Evolutionary conservation across 305 asterid genomes (phyloP).

Genomic region (Ilex paraguariensis): DNA sequence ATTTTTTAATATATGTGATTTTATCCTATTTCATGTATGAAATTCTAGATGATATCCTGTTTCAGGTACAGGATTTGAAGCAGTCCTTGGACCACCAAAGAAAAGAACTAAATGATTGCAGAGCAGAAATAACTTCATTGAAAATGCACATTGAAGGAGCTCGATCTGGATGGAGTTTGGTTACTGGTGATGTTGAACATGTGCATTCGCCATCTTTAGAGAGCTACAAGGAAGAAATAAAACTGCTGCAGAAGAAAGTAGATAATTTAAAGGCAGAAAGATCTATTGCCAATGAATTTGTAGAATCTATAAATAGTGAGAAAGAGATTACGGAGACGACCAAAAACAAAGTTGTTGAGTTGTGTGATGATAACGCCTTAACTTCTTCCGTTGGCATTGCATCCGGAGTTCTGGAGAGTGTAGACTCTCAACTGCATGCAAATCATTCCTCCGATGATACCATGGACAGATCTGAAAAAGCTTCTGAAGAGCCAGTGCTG

Average conservation of each 20-base stretch:
- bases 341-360: slow-evolving; percentile 27
- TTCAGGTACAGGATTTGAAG: slow-evolving; percentile 81
- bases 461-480: slow-evolving; percentile 27
- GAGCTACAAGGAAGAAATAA: slow-evolving; percentile 32
- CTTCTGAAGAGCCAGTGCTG: not conserved
- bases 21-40: slow-evolving; percentile 17
- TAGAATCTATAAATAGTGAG: slow-evolving; percentile 24
- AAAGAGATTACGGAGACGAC: slow-evolving; percentile 20
- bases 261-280: slow-evolving; percentile 34
- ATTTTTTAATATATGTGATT: not conserved
- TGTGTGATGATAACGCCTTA: slow-evolving; percentile 26
- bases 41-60: slow-evolving; percentile 16
- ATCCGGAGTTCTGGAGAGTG: slow-evolving; percentile 27
- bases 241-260: slow-evolving; percentile 37
- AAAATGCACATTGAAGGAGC: slow-evolving; percentile 83
- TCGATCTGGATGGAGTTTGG: slow-evolving; percentile 44
- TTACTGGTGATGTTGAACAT: slow-evolving; percentile 27
- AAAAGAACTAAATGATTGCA: slow-evolving; percentile 80
- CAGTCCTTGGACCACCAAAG: slow-evolving; percentile 65
- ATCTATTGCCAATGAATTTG: slow-evolving; percentile 25
- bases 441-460: slow-evolving; percentile 32
- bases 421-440: slow-evolving; percentile 27
- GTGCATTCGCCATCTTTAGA: slow-evolving; percentile 28
- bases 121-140: slow-evolving; percentile 95
- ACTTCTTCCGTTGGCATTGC: slow-evolving; percentile 26